Conservation (phyloP, 257 asterid species). For the Avicennia marina region DNA sequence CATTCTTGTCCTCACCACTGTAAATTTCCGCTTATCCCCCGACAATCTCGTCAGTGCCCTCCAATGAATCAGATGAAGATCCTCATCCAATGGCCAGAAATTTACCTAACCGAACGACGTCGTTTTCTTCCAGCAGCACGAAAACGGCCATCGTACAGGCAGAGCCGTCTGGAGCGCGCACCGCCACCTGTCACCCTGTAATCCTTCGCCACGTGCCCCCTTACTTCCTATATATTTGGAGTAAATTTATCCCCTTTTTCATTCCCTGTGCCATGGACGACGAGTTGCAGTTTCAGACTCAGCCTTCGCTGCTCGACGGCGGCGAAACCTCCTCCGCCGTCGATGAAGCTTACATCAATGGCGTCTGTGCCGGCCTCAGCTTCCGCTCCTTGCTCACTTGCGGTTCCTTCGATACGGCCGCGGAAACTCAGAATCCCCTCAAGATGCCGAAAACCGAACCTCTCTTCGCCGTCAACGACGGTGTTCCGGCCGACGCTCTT, state of each 20-base stretch:
- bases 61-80: not conserved
- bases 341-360: constrained; percentile 38
- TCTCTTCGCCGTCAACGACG: constrained; percentile 11
- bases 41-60: constrained; percentile 22
- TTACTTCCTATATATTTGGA: not conserved
- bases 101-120: not conserved
- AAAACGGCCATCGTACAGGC: constrained; percentile 28
- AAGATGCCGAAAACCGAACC: constrained; percentile 26
- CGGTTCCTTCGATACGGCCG: constrained; percentile 4
- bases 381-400: constrained; percentile 37
- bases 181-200: constrained; percentile 13
- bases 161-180: constrained; percentile 16
- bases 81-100: constrained; percentile 18
- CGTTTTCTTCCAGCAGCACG: constrained; percentile 18
- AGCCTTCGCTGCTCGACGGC: not conserved
- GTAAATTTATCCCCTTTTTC: not conserved
- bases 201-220: constrained; percentile 24
- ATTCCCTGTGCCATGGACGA: constrained; percentile 23
- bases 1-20: too few relatives aligned
- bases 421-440: constrained; percentile 16
- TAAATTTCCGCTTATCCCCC: constrained; percentile 17
- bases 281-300: constrained; percentile 15
- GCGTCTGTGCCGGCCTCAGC: constrained; percentile 36
- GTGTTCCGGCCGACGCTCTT: constrained; percentile 13
- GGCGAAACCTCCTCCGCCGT: constrained; percentile 17